Percentiles rank a stretch among this genome's conserved stretches.
Evolutionary conservation across 371 early-diverging fungal genomes (phyloP).

Genomic region (Nematocida minor): DNA sequence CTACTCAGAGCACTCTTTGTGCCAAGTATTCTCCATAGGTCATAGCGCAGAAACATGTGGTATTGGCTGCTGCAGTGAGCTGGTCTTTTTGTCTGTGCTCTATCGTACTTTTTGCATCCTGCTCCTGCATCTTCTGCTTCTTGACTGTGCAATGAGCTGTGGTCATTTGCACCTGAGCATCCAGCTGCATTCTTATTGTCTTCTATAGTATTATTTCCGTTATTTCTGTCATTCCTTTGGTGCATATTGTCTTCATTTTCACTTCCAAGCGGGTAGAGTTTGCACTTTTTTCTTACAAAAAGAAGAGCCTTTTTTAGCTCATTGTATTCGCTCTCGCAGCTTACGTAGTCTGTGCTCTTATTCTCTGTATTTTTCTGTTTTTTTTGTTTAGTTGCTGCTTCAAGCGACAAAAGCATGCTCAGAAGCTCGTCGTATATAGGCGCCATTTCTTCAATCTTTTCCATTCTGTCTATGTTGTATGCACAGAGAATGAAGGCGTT

Average conservation of each 20-base stretch:
- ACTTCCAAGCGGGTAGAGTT: background rate
- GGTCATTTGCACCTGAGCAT: no score
- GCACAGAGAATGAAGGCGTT: background rate
- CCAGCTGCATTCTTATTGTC: no score
- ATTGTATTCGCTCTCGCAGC: background rate
- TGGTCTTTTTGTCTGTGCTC: background rate
- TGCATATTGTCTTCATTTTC: background rate
- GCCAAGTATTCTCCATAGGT: conserved; percentile 34
- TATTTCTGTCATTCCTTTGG: background rate
- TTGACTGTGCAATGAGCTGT: no score
- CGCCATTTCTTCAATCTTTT: background rate
- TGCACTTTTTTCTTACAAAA: background rate
- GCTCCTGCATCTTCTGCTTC: background rate
- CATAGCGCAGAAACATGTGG: conserved; percentile 18
- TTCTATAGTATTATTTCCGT: no score
- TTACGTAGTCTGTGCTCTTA: no score
- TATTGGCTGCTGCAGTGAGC: background rate
- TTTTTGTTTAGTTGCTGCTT: background rate
- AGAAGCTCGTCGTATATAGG: background rate
- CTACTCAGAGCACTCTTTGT: background rate
- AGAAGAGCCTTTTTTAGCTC: background rate
- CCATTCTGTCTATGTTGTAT: background rate
- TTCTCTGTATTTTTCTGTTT: background rate
- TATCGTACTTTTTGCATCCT: background rate
- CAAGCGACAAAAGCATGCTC: background rate